Evolutionary conservation across 2,329 filamentous ascomycete genomes (phyloP).

Genomic region (Ophiocordyceps australis): DNA sequence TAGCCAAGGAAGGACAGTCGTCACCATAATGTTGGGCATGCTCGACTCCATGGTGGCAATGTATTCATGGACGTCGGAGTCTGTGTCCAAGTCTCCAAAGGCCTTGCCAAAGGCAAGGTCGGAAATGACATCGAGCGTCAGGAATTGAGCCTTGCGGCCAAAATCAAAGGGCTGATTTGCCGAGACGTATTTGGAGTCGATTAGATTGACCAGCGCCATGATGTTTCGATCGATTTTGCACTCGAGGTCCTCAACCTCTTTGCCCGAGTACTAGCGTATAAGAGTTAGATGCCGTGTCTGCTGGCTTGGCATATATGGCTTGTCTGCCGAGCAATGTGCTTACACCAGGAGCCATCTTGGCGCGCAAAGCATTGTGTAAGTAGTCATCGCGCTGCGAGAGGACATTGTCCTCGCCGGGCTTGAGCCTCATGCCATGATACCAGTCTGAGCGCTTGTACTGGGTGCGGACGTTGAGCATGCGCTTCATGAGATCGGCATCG

Average conservation of each 20-base stretch:
- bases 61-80: slow-evolving; percentile 28
- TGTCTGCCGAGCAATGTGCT: too few species aligned
- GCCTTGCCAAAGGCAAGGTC: slow-evolving; percentile 30
- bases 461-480: slow-evolving; percentile 18
- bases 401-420: slow-evolving; percentile 29
- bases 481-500: slow-evolving; percentile 22
- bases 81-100: slow-evolving; percentile 28
- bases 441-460: slow-evolving; percentile 17
- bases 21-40: slow-evolving; percentile 6
- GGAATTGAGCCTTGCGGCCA: slow-evolving; percentile 29
- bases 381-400: slow-evolving; percentile 28
- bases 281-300: slow-evolving; percentile 2
- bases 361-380: slow-evolving; percentile 19
- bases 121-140: slow-evolving; percentile 37
- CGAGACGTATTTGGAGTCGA: slow-evolving; percentile 4
- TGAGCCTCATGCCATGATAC: slow-evolving; percentile 30
- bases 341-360: slow-evolving; percentile 32
- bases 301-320: too few species aligned
- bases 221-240: slow-evolving; percentile 10
- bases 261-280: slow-evolving; percentile 27
- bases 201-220: slow-evolving; percentile 2
- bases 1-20: slow-evolving; percentile 5
- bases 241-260: slow-evolving; percentile 25
- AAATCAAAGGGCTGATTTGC: slow-evolving; percentile 4
- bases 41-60: slow-evolving; percentile 19